A percentile compares a stretch with the other conserved stretches of the same genome.
Evolutionary conservation across 1,139 yeast species (phyloP).

Genomic region (Wickerhamiella infanticola): DNA sequence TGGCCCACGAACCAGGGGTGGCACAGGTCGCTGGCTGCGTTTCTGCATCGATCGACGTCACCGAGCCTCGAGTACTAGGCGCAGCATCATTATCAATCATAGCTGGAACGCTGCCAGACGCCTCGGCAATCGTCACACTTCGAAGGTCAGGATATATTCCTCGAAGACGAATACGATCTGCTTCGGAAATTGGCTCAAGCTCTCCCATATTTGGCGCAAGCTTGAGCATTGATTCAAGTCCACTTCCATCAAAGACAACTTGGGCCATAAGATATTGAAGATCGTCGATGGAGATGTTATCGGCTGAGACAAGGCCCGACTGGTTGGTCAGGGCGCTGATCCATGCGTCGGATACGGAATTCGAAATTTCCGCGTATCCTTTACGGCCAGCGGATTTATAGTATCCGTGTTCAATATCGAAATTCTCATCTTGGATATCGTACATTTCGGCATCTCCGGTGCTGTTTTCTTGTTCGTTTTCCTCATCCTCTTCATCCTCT

Average conservation of each 20-base stretch:
- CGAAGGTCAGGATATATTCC: constrained; percentile 2
- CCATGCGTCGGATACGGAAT: constrained; percentile 3
- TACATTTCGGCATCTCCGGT: not conserved
- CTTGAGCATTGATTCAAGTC: constrained; percentile 1
- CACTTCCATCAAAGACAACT: constrained; percentile 14
- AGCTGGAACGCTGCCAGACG: not conserved
- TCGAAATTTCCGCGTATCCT: no score
- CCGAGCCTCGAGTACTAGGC: not conserved
- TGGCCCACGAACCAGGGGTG: not conserved
- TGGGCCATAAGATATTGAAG: constrained; percentile 13
- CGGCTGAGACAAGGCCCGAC: not conserved
- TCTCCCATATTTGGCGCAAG: not conserved
- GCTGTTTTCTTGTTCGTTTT: not conserved
- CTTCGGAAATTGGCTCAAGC: constrained; percentile 1
- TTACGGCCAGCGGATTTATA: no score
- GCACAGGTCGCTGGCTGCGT: not conserved
- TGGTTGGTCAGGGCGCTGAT: constrained; percentile 1
- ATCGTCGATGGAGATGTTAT: constrained; percentile 7
- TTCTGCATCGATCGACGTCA: not conserved
- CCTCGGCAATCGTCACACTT: not conserved
- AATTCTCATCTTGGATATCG: not conserved
- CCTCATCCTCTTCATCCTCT: constrained; percentile 1
- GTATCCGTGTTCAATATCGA: no score
- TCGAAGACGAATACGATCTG: not conserved
- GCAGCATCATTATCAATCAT: not conserved